Conservation (phyloP, 495 filamentous ascomycete species). For the Penicillium canescens region DNA sequence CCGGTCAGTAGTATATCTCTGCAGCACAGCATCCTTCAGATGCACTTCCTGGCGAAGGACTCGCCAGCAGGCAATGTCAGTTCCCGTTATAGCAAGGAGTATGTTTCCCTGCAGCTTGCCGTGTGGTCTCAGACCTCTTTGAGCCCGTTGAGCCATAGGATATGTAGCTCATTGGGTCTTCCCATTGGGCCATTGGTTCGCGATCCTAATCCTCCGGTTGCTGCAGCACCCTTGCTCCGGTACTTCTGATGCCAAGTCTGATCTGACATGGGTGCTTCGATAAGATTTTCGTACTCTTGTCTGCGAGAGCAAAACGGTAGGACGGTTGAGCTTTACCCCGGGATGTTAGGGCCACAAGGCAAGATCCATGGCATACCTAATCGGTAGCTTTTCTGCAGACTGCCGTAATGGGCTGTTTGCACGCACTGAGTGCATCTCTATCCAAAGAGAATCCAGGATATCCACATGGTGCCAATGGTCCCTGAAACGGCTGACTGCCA, state of each 20-base stretch:
- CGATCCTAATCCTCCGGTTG: conserved; percentile 26
- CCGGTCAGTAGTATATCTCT: conserved; percentile 27
- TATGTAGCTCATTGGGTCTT: neutral
- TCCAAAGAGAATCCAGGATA: conserved; percentile 41
- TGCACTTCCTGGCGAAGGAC: conserved; percentile 8
- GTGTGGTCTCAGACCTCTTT: conserved; percentile 38
- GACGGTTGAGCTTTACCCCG: neutral
- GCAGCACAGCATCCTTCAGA: conserved; percentile 8
- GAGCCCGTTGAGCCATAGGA: conserved; percentile 25
- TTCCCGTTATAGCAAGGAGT: conserved; percentile 33
- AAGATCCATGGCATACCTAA: neutral
- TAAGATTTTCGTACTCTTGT: conserved; percentile 1
- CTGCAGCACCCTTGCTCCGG: conserved; percentile 17
- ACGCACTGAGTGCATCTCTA: conserved; percentile 12
- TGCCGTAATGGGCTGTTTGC: conserved; percentile 35
- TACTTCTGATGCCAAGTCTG: conserved; percentile 17
- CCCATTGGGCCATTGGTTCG: conserved; percentile 21
- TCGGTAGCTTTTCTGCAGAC: conserved; percentile 9
- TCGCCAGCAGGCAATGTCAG: conserved; percentile 27
- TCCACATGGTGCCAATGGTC: conserved; percentile 49
- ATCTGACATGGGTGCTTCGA: conserved; percentile 10
- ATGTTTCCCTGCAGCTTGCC: conserved; percentile 38
- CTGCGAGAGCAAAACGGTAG: neutral
- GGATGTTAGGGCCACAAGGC: neutral
- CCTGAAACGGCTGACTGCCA: conserved; percentile 31